Conservation (phyloP, 805 yeast species). For the Tanozyma kutaoensis region DNA sequence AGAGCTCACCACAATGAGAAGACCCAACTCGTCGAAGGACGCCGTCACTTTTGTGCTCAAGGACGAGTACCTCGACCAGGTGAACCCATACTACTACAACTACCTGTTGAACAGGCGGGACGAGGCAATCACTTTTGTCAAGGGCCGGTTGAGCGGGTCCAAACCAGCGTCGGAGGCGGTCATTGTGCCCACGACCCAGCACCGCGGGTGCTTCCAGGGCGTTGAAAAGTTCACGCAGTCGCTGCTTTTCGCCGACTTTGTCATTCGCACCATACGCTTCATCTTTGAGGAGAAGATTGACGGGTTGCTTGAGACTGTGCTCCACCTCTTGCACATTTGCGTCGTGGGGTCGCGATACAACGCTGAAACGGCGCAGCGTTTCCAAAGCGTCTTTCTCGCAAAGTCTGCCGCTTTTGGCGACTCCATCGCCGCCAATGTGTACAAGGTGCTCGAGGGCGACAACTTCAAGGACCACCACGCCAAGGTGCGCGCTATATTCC, state of each 20-base stretch:
- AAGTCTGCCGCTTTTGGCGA: conserved; percentile 16
- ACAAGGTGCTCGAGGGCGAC: conserved; percentile 26
- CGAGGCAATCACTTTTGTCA: conserved; percentile 60
- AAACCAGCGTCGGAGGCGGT: conserved; percentile 34
- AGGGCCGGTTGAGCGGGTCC: conserved; percentile 27
- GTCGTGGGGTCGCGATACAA: conserved; percentile 10
- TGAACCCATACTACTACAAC: conserved; percentile 65
- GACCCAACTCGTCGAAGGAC: conserved; percentile 21
- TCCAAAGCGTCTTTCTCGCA: conserved; percentile 15
- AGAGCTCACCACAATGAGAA: conserved; percentile 17
- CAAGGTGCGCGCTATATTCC: conserved; percentile 44
- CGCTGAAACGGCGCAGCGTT: conserved; percentile 1
- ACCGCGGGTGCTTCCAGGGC: conserved; percentile 24
- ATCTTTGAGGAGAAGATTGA: conserved; percentile 34
- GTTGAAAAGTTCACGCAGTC: conserved; percentile 42
- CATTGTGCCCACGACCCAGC: conserved; percentile 36
- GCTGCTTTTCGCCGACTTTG: conserved; percentile 36
- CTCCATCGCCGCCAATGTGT: conserved; percentile 25
- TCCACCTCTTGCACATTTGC: conserved; percentile 61
- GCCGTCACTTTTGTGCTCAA: conserved; percentile 23
- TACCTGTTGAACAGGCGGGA: conserved; percentile 69
- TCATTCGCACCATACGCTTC: conserved; percentile 35
- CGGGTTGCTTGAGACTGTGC: conserved; percentile 37
- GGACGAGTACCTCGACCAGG: conserved; percentile 17
- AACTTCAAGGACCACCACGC: conserved; percentile 31